Percentiles rank a stretch among this genome's conserved stretches.
Conservation (phyloP, 2,329 filamentous ascomycete species). For the Macrophomina phaseolina region DNA sequence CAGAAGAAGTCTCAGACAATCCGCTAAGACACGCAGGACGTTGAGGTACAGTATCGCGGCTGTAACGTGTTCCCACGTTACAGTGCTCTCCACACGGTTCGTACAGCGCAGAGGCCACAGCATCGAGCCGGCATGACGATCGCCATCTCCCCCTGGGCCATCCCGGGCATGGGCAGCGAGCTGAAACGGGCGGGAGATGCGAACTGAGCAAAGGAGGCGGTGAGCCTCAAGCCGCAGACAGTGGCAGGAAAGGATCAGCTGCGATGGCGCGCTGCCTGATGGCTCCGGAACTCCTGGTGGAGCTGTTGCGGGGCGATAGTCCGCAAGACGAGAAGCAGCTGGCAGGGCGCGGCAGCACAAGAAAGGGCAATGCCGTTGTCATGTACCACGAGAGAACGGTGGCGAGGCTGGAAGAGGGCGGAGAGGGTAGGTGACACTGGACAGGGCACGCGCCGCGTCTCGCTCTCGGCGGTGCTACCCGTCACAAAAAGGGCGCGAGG, state of each 20-base stretch:
- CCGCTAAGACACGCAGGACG: conserved; percentile 21
- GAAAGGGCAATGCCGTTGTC: not conserved
- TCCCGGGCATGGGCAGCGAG: not conserved
- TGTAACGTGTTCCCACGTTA: not conserved
- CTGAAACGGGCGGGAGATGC: not conserved
- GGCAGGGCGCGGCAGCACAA: conserved; percentile 1
- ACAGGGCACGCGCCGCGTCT: conserved; percentile 4
- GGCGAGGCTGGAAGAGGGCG: not conserved
- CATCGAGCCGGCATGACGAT: conserved; percentile 14
- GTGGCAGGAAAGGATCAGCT: not conserved
- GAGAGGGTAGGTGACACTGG: conserved; percentile 9
- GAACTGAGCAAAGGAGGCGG: not conserved
- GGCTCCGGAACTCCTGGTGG: not conserved
- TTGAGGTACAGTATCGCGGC: not conserved
- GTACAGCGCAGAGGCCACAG: conserved; percentile 2
- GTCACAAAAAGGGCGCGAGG: conserved; percentile 6
- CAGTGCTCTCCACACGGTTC: conserved; percentile 11
- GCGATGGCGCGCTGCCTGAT: not conserved
- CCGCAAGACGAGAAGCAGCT: not conserved
- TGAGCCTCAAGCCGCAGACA: not conserved
- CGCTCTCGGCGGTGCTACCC: conserved; percentile 16
- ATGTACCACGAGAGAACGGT: not conserved
- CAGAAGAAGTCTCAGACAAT: not conserved
- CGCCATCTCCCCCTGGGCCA: not conserved
- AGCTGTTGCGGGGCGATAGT: not conserved